Conservation (phyloP, 192 early-diverging fungal species). For the Neocallimastix lanati region DNA sequence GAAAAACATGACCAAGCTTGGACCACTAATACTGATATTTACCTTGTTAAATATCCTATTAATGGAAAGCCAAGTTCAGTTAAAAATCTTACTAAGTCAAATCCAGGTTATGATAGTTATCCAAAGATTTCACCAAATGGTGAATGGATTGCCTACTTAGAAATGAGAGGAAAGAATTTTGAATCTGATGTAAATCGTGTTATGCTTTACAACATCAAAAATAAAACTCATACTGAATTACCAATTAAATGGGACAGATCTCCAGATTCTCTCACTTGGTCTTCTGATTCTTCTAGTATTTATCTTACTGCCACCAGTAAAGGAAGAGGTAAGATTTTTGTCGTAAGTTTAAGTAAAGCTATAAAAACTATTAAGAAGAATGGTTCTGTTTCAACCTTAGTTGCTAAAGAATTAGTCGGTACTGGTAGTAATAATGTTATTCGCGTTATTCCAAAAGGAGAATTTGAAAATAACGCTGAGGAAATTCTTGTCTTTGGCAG, state of each 20-base stretch:
- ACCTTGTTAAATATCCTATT: slow-evolving; percentile 19
- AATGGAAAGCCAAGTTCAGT: no score
- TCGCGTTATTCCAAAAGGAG: no score
- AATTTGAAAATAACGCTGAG: no score
- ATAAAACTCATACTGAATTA: slow-evolving; percentile 2
- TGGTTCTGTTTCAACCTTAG: no score
- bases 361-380: no score
- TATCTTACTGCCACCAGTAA: slow-evolving; percentile 46
- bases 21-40: slow-evolving; percentile 56
- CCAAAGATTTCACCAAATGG: slow-evolving; percentile 48
- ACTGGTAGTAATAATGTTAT: no score
- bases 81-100: slow-evolving; percentile 9
- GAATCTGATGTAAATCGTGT: slow-evolving; percentile 66
- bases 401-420: no score
- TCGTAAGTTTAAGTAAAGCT: slow-evolving; percentile 21
- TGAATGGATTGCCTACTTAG: slow-evolving; percentile 45
- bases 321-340: slow-evolving; percentile 45
- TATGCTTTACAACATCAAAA: slow-evolving; percentile 22
- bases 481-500: no score
- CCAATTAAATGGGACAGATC: slow-evolving; percentile 30
- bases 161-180: slow-evolving; percentile 43
- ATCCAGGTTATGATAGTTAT: slow-evolving; percentile 34
- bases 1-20: slow-evolving; percentile 43
- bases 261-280: slow-evolving; percentile 34
- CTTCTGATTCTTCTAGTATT: slow-evolving; percentile 26